Base-by-base conservation (phyloP, 768 basidiomycete genomes). In the Myochromella boudieri region DNA sequence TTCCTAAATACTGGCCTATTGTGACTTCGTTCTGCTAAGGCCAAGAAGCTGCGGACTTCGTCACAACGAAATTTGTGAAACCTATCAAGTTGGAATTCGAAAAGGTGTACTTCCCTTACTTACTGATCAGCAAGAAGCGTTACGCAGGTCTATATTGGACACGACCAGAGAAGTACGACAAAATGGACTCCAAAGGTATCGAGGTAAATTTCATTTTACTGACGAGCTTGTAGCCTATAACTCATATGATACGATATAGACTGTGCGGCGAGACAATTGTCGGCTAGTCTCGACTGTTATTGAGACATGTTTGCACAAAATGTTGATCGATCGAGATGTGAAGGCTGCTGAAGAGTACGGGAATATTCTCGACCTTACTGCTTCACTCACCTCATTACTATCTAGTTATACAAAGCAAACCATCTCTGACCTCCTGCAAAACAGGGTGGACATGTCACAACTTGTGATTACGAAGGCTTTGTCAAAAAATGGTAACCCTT, bases 71-170 rank as follows among this genome's bases (percentile, higher is more conserved):
- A 64, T 99, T 99, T 64, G 72, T 94, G 58, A 86, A 87, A 59
- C 97, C 95, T 0, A 98, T 98, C 74, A 98, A 98, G 65, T 82
- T 99, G 21, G 95, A 99, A 67, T 99, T 99, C 68, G 97, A 99
- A 64, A 98, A 99, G 64, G 95, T 98, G 4, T 99, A 99, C 68
- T 98, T 89, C 65, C 97, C 97, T 4, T 99, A 98, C 66, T 68
- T 99, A 44, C 84, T 99, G 39, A 99, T 99, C 68, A 98, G 75
- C 77, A 99, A 99, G 71, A 99, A 99, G 69, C 85, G 97, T 36
- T 99, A 99, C 66, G 97, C 97, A 2, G 97, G 97, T 5, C 69
- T 98, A 47, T 98, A 99, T 63, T 99, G 97, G 97, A 98, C 97
- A 1, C 85, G 82, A 53, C 72, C 86, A 10, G 95, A 97, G 32